Evolutionary conservation across 345 rosid species (phyloP), one percentile per base, ranked within the genome.

Genomic region (Cochlearia excelsa): DNA sequence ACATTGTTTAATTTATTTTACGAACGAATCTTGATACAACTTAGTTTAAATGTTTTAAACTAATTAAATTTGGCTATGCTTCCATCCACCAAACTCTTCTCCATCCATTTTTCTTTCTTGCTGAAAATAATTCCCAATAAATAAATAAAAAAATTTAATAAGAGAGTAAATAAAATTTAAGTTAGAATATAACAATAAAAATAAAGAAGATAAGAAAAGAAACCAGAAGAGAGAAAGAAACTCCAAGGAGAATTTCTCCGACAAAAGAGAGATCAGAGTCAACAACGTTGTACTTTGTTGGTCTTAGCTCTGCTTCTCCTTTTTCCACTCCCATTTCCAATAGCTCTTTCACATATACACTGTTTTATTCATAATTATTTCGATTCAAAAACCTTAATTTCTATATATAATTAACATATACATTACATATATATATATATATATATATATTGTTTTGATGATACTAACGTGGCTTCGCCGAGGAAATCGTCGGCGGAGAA

Each of bases 81-180:
- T 82, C 97, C 97, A 90, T 31, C 97, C 97, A 33, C 97, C 98
- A 61, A 55, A 70, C 50, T 77, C 78, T 47, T 71, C 80, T 35
- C 4, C 78, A 1, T 54, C 77, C 41, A 31, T 30, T 9, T 37
- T 77, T 5, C 40, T 62, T 11, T 71, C 73, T 41, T 16, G 73
- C 88, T 83, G 68, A 29, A 54, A 57, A 16, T 16, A 16, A 48
- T 49, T 46, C 30, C 65, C 57, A 57, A 4, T 3, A 16, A 38
- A 57, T 2, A 9, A 39, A 9, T 55, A 45, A 11, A 1, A 29
- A 60, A 44, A 29, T 47, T 44, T 31, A 26, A 6, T 30, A 7
- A 37, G 11, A 33, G 0, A 33, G 3, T 35, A 44, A 23, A 37
- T 26, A 3, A 30, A 27, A 27, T 34, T 26, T 51, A 30, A 33